Evolutionary conservation across 2,329 filamentous ascomycete genomes (phyloP).

Genomic region (Clathrospora elynae): DNA sequence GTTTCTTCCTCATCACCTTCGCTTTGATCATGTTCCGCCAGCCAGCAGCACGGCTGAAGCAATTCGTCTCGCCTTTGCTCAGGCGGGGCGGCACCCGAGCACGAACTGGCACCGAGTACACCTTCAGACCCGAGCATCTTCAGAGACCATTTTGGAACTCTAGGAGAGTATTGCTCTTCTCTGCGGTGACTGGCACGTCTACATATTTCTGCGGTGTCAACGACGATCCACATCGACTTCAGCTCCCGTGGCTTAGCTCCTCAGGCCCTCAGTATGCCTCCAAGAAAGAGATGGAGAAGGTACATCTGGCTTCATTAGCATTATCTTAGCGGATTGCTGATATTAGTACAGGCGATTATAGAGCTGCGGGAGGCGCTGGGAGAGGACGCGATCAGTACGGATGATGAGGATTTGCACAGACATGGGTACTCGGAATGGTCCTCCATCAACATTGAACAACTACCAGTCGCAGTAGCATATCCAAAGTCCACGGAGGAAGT

Average conservation of each 20-base stretch:
- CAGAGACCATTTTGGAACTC: conserved; percentile 54
- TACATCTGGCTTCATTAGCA: neutral
- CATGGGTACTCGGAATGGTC: conserved; percentile 76
- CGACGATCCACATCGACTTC: conserved; percentile 43
- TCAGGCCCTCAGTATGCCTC: conserved; percentile 54
- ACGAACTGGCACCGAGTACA: conserved; percentile 33
- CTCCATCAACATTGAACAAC: conserved; percentile 66
- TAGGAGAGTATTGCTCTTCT: conserved; percentile 54
- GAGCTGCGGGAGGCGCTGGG: conserved; percentile 61
- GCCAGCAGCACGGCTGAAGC: conserved; percentile 35
- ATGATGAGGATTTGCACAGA: conserved; percentile 65
- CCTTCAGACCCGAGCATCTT: conserved; percentile 21
- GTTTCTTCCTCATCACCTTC: conserved; percentile 15
- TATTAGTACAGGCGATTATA: conserved; percentile 55
- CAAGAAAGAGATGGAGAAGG: conserved; percentile 56
- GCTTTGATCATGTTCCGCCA: conserved; percentile 42
- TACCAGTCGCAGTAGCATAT: conserved; percentile 69
- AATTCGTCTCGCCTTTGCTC: conserved; percentile 35
- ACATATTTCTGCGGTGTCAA: conserved; percentile 58
- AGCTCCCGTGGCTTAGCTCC: conserved; percentile 33
- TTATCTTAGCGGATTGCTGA: too few species aligned
- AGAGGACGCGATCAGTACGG: conserved; percentile 65
- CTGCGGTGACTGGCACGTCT: conserved; percentile 57
- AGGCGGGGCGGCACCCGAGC: conserved; percentile 35
- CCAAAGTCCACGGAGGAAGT: conserved; percentile 69